phyloP scores from a whole-genome alignment of 2,329 filamentous ascomycete genomes.

The Colletotrichum salicis region DNA sequence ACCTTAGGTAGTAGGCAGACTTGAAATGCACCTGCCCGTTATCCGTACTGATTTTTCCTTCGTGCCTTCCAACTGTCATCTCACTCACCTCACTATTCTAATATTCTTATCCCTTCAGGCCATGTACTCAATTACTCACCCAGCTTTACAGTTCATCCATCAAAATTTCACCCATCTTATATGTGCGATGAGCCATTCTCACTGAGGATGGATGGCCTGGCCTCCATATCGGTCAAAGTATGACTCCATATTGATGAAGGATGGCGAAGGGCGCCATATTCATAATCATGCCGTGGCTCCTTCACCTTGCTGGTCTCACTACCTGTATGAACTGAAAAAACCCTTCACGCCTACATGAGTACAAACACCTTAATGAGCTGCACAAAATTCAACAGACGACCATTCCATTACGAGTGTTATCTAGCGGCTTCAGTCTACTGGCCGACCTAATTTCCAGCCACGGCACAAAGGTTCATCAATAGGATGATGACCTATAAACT shows the following conservation, averaged over 20 bases:
- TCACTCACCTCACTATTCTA: background rate
- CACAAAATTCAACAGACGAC: background rate
- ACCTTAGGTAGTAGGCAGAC: background rate
- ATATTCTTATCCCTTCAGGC: too few relatives aligned
- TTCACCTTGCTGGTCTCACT: background rate
- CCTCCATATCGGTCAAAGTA: background rate
- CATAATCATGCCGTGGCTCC: background rate
- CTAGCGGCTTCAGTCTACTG: slow-evolving; percentile 7
- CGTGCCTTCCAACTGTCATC: background rate
- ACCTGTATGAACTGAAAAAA: too few relatives aligned
- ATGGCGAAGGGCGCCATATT: background rate
- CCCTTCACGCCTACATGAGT: background rate
- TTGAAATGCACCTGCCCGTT: background rate
- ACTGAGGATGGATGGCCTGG: too few relatives aligned
- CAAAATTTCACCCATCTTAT: too few relatives aligned
- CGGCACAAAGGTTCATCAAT: background rate
- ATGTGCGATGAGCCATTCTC: too few relatives aligned
- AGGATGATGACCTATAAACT: background rate
- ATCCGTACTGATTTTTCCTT: background rate
- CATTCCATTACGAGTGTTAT: slow-evolving; percentile 17
- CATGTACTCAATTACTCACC: too few relatives aligned
- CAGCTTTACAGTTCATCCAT: too few relatives aligned
- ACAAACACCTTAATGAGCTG: background rate
- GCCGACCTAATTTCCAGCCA: background rate
- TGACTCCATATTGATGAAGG: background rate